Conservation (phyloP, 2,329 filamentous ascomycete genomes). For the Sporothrix pseudoabietina region DNA sequence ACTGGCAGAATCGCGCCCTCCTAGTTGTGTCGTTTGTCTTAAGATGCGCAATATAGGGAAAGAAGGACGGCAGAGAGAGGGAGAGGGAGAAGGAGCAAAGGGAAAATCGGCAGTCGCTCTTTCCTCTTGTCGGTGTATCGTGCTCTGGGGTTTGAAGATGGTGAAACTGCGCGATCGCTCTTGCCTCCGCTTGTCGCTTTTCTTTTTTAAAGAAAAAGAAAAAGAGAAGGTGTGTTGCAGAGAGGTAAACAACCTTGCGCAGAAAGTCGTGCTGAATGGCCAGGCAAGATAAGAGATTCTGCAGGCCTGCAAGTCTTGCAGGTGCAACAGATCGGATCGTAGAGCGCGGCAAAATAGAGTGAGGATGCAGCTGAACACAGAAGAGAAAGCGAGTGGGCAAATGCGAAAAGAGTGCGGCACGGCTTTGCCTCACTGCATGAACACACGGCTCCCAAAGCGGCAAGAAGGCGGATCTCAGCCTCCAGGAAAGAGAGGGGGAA, state of each 20-base stretch:
- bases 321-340: constrained; percentile 6
- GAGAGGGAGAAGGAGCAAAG: background rate
- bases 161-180: constrained; percentile 5
- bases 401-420: background rate
- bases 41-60: constrained; percentile 27
- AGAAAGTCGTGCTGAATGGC: background rate
- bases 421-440: constrained; percentile 23
- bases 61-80: background rate
- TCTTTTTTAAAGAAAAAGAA: too few relatives aligned
- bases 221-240: background rate
- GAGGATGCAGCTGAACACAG: background rate
- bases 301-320: background rate
- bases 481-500: constrained; percentile 4
- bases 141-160: background rate
- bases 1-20: constrained; percentile 9
- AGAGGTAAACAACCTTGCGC: constrained; percentile 13
- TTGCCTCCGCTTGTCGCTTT: constrained; percentile 12
- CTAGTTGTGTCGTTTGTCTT: constrained; percentile 15
- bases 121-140: background rate
- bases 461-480: constrained; percentile 15
- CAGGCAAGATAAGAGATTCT: constrained; percentile 5
- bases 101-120: constrained; percentile 4
- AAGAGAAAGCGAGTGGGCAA: background rate
- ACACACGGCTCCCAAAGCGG: constrained; percentile 26
- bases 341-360: background rate